Percentiles rank a stretch among this genome's conserved stretches.
These are phyloP conservation scores for Mycena kentingensis DNA, from an alignment of 768 basidiomycete species.

Conservation along the genomic window DNA sequence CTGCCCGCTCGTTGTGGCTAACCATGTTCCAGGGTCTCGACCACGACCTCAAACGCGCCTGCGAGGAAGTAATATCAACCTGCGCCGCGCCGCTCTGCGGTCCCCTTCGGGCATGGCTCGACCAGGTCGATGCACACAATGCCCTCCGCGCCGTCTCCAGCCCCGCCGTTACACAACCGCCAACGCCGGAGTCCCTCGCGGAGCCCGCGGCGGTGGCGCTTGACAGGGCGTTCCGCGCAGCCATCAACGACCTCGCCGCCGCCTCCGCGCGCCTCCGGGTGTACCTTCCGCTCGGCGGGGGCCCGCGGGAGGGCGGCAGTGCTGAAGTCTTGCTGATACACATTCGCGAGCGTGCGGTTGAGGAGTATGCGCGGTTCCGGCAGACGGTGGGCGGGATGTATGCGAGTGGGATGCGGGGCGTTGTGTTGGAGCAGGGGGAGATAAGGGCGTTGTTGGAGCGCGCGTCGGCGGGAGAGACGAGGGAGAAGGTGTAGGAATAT, in stretches of 20 bases:
- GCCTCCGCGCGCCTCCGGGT: slow-evolving; percentile 62
- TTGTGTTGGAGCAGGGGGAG: slow-evolving; percentile 24
- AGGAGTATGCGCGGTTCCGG: slow-evolving; percentile 74
- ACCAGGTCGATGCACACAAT: slow-evolving; percentile 41
- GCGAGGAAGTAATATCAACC: slow-evolving; percentile 78
- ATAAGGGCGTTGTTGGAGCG: not conserved
- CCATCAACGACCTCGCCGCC: slow-evolving; percentile 55
- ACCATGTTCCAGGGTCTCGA: slow-evolving; percentile 74
- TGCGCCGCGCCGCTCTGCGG: slow-evolving; percentile 59
- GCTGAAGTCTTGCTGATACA: slow-evolving; percentile 78
- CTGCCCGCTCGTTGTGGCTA: not conserved
- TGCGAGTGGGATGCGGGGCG: slow-evolving; percentile 35
- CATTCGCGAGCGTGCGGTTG: slow-evolving; percentile 70
- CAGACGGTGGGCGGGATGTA: slow-evolving; percentile 59
- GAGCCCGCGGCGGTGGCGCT: slow-evolving; percentile 49
- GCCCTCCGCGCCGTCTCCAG: slow-evolving; percentile 16
- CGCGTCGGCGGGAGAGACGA: too few species aligned
- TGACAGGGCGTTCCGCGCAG: slow-evolving; percentile 55
- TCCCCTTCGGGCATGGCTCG: slow-evolving; percentile 66
- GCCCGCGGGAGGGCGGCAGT: slow-evolving; percentile 71
- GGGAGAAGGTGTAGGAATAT: too few species aligned
- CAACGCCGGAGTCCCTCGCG: slow-evolving; percentile 51
- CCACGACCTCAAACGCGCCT: slow-evolving; percentile 77
- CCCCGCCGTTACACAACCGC: slow-evolving; percentile 27
- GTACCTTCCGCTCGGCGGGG: slow-evolving; percentile 65